These are phyloP conservation scores for Amaranthus tricolor DNA, from an alignment of 179 eudicot species.

Conservation along the genomic window DNA sequence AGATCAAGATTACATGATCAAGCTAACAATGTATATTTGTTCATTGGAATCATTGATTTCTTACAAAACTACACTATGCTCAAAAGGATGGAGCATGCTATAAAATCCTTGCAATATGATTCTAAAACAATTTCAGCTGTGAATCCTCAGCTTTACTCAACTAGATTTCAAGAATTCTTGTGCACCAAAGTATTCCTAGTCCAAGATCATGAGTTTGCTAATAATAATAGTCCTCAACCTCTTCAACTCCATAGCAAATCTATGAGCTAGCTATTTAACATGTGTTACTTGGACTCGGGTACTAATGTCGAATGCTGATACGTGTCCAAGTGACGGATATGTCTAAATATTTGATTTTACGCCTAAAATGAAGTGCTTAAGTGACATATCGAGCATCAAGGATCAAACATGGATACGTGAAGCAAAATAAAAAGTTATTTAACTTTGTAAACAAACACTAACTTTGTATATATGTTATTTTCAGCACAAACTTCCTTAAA, in stretches of 20 bases:
- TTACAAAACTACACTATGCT: slow-evolving; percentile 45
- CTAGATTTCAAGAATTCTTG: slow-evolving; percentile 47
- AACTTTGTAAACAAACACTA: too few species aligned
- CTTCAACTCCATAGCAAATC: background rate
- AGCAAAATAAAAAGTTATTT: slow-evolving; percentile 7
- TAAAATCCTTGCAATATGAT: slow-evolving; percentile 44
- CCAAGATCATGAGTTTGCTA: slow-evolving; percentile 16
- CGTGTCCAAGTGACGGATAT: too few species aligned
- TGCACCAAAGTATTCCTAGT: slow-evolving; percentile 33
- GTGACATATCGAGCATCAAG: too few species aligned
- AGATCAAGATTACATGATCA: slow-evolving; percentile 14
- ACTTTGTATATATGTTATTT: too few species aligned
- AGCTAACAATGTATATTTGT: slow-evolving; percentile 28
- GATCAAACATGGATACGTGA: slow-evolving; percentile 3
- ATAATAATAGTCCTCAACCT: background rate
- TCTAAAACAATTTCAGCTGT: slow-evolving; percentile 44
- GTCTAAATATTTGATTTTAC: too few species aligned
- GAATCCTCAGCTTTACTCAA: slow-evolving; percentile 42
- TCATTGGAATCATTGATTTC: slow-evolving; percentile 53
- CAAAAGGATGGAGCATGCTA: slow-evolving; percentile 48
- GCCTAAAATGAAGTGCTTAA: too few species aligned
- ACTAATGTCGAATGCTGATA: background rate
- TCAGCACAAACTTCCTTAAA: too few species aligned
- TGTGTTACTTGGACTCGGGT: slow-evolving; percentile 1
- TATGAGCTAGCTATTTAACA: slow-evolving; percentile 2